Evolutionary conservation across 345 rosid species (phyloP).

Genomic region (Geranium brycei): DNA sequence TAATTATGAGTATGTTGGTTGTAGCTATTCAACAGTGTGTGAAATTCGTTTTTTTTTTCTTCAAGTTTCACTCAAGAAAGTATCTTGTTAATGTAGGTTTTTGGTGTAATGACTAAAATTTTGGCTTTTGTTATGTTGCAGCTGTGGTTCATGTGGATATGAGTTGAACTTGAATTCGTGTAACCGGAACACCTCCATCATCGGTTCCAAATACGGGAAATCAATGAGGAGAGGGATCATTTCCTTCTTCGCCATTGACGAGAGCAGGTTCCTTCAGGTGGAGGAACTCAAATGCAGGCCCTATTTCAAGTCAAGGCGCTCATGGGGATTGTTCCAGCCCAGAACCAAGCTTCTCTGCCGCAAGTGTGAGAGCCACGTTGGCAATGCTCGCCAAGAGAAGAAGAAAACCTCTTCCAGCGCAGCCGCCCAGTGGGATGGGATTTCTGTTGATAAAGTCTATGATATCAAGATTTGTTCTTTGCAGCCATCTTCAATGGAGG

Average conservation of each 20-base stretch:
- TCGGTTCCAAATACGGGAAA: constrained; percentile 17
- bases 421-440: too few relatives aligned
- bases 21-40: too few relatives aligned
- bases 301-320: constrained; percentile 20
- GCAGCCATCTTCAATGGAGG: too few relatives aligned
- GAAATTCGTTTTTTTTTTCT: too few relatives aligned
- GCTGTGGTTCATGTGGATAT: constrained; percentile 20
- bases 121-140: not conserved
- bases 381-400: constrained; percentile 11
- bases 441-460: too few relatives aligned
- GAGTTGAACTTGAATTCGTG: constrained; percentile 14
- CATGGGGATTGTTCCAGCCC: constrained; percentile 49
- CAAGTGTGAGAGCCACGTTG: constrained; percentile 62
- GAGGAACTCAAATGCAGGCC: constrained; percentile 10
- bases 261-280: constrained; percentile 14
- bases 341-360: constrained; percentile 81
- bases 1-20: too few relatives aligned
- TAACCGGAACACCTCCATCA: constrained; percentile 16
- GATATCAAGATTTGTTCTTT: too few relatives aligned
- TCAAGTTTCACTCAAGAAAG: too few relatives aligned
- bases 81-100: too few relatives aligned
- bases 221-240: constrained; percentile 14
- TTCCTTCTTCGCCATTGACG: constrained; percentile 18
- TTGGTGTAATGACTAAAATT: not conserved
- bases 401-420: too few relatives aligned